A percentile compares a stretch with the other conserved stretches of the same genome.
Conservation (phyloP, 2,329 filamentous ascomycete genomes). For the Colletotrichum endophyticum region DNA sequence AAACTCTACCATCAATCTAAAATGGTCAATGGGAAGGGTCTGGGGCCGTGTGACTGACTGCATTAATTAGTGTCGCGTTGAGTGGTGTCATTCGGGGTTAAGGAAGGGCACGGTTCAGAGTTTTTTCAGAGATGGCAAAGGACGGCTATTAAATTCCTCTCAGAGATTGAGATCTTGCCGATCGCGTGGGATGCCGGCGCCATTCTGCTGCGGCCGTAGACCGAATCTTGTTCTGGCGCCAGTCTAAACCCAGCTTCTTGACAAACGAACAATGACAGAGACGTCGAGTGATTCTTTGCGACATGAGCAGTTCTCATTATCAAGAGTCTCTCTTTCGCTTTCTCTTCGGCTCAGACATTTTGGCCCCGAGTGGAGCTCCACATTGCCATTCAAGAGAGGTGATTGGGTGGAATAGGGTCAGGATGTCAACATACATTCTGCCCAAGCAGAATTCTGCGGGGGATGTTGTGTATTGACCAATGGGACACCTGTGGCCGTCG, state of each 20-base stretch:
- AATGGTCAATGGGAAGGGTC: neutral
- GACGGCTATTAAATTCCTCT: neutral
- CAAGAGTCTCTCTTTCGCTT: neutral
- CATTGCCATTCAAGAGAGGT: neutral
- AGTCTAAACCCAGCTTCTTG: neutral
- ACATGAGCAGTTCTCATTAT: neutral
- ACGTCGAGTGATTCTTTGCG: neutral
- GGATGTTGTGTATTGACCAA: neutral
- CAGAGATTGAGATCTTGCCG: neutral
- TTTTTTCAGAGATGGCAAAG: neutral
- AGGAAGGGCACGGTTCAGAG: neutral
- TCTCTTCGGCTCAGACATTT: neutral
- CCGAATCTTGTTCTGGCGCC: neutral
- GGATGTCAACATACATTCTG: neutral
- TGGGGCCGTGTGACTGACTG: neutral
- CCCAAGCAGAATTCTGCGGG: conserved; percentile 7
- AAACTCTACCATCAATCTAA: neutral
- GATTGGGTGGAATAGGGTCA: neutral
- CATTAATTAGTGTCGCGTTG: neutral
- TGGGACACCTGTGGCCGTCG: neutral
- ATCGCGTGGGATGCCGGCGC: neutral
- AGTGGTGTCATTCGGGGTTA: neutral
- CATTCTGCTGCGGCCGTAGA: neutral
- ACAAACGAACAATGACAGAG: neutral
- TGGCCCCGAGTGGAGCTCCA: neutral